Base-by-base conservation (phyloP, 306 rosid species). In the Ceratonia siliqua region DNA sequence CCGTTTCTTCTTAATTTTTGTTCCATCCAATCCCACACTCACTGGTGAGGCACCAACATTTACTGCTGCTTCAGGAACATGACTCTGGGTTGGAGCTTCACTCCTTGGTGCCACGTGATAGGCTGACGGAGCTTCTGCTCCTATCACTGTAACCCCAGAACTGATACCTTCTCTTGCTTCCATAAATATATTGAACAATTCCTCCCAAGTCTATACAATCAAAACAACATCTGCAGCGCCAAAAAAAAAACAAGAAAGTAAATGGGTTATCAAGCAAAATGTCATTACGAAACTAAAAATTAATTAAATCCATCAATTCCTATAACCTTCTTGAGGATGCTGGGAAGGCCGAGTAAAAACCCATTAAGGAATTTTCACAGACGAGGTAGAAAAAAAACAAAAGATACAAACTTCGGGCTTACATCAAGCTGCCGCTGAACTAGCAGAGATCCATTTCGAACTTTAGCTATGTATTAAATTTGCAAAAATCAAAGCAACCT, bases 31-130 rank as follows among this genome's bases (percentile, higher is more conserved):
- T 25, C 91, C 97, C 28, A 72, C 86, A 70, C 77, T 84, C 63
- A 65, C 87, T 1, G 89, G 88, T 9, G 91, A 57, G 3, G 76
- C 74, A 9, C 50, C 82, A 33, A 68, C 57, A 50, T 41, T 36
- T 7, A 3, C 20, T 7, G 32, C 4, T 15, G 50, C 59, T 11
- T 73, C 84, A 13, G 82, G 77, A 22, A 67, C 78, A 72, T 76
- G 91, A 81, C 69, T 79, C 71, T 63, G 85, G 67, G 50, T 76
- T 0, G 82, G 87, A 79, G 82, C 87, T 20, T 92, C 97, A 33
- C 81, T 62, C 78, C 96, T 88, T 6, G 90, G 93, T 7, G 93
- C 97, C 70, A 88, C 87, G 42, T 92, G 93, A 52, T 89, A 92
- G 30, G 91, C 82, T 38, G 91, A 85, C 25, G 96, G 93, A 83